These are phyloP conservation scores for Boletus reticulatus DNA, from an alignment of 768 basidiomycete genomes.

Conservation along the genomic window DNA sequence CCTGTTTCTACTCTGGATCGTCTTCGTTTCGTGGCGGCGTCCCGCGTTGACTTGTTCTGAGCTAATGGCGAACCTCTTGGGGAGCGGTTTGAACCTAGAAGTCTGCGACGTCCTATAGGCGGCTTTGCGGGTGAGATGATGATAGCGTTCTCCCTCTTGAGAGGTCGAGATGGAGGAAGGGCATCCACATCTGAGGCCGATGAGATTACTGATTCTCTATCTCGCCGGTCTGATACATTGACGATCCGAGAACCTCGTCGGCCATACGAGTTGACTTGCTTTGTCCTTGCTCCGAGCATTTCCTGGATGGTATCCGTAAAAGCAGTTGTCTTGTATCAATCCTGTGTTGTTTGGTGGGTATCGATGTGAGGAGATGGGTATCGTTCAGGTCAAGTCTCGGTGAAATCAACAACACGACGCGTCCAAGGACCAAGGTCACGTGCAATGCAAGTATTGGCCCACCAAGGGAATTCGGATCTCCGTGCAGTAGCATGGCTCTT, in stretches of 20 bases:
- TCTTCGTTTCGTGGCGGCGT: slow-evolving; percentile 12
- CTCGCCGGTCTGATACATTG: slow-evolving; percentile 38
- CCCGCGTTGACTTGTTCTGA: slow-evolving; percentile 21
- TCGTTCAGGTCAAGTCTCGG: slow-evolving; percentile 2
- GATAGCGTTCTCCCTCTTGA: slow-evolving; percentile 24
- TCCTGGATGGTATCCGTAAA: slow-evolving; percentile 1
- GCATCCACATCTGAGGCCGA: slow-evolving; percentile 37
- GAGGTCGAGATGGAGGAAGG: slow-evolving; percentile 1
- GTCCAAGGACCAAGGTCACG: slow-evolving; percentile 19
- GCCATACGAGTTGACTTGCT: slow-evolving; percentile 65
- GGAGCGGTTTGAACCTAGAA: slow-evolving; percentile 13
- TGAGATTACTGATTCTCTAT: slow-evolving; percentile 30
- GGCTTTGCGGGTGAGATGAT: slow-evolving; percentile 22
- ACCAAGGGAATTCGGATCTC: no score
- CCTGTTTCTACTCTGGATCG: slow-evolving; percentile 12
- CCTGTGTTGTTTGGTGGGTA: neutral
- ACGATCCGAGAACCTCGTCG: slow-evolving; percentile 62
- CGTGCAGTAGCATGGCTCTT: slow-evolving; percentile 53
- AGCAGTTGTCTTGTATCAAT: neutral
- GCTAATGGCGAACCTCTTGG: slow-evolving; percentile 16
- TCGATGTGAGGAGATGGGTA: neutral
- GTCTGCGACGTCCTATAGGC: slow-evolving; percentile 9
- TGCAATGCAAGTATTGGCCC: slow-evolving; percentile 1
- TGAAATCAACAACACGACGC: slow-evolving; percentile 5
- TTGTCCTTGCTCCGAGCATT: slow-evolving; percentile 63